These are phyloP conservation scores for Aspergillus persii DNA, from an alignment of 2,329 filamentous ascomycete species.

Conservation along the genomic window DNA sequence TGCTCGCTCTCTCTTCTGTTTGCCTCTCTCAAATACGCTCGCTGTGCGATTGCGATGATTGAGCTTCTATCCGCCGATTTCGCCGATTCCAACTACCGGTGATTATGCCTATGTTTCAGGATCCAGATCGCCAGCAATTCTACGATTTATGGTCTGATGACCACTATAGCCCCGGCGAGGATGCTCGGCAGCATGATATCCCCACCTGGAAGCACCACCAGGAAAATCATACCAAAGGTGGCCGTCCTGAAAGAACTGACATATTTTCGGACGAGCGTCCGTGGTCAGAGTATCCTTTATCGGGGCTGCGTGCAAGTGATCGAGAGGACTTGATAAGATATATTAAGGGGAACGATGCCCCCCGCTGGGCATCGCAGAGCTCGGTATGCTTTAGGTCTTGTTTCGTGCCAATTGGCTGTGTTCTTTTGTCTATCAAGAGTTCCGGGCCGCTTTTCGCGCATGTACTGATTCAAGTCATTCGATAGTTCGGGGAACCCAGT, in stretches of 20 bases:
- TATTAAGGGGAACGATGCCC: slow-evolving; percentile 75
- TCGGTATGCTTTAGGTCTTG: slow-evolving; percentile 46
- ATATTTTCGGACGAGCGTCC: slow-evolving; percentile 11
- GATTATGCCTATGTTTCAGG: slow-evolving; percentile 37
- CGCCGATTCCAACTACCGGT: slow-evolving; percentile 14
- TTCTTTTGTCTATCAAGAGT: neutral
- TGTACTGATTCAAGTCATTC: slow-evolving; percentile 3
- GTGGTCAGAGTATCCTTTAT: slow-evolving; percentile 14
- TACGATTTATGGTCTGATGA: slow-evolving; percentile 27
- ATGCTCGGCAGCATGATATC: slow-evolving; percentile 4
- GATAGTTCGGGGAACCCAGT: slow-evolving; percentile 13
- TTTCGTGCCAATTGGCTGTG: no score
- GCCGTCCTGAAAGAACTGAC: slow-evolving; percentile 15
- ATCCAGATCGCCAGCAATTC: slow-evolving; percentile 32
- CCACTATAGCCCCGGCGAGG: slow-evolving; percentile 11
- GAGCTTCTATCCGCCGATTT: slow-evolving; percentile 14
- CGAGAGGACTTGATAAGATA: slow-evolving; percentile 78
- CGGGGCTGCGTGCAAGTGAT: slow-evolving; percentile 45
- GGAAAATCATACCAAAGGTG: slow-evolving; percentile 7
- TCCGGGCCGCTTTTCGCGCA: neutral
- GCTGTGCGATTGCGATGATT: slow-evolving; percentile 26
- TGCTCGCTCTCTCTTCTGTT: neutral
- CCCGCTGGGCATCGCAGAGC: slow-evolving; percentile 68
- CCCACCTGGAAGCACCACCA: slow-evolving; percentile 15
- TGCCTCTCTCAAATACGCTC: neutral